Evolutionary conservation across 192 early-diverging fungal genomes (phyloP), one percentile per base, ranked within the genome.

Genomic region (Pilaira anomala): DNA sequence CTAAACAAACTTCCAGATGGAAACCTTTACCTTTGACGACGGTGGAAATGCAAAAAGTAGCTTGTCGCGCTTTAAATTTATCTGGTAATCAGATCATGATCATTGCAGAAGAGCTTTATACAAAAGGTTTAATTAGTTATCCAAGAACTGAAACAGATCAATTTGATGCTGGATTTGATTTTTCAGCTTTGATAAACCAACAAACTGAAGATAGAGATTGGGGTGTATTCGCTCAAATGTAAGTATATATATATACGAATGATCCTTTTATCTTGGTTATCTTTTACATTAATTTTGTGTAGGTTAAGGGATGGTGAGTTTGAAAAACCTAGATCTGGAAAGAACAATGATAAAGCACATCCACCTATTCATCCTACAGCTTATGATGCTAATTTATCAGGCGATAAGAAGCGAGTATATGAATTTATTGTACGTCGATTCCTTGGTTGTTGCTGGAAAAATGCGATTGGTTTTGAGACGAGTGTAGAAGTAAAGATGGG

Each of bases 81-180:
- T 75, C 87, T 18, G 90, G 93, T 7, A 90, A 94, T 58, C 51
- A 66, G 30, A 81, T 92, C 25, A 97, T 98, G 94, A 76, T 61
- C 11, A 85, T 86, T 72, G 94, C 96, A 29, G 95, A 98, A 77
- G 70, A 76, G 1, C 78, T 98, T 24, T 97, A 98, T 79, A 87
- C 86, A 33, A 67, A 85, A 49, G 96, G 95, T 16, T 86, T 88
- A 63, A 90, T 98, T 60, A 95, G 92, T 77, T 98, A 98, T 62
- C 95, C 95, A 24, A 83, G 97, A 55, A 98, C 97, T 6, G 97
- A 98, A 66, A 98, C 97, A 6, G 91, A 98, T 66, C 84, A 92
- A 60, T 98, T 94, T 68, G 85, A 89, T 60, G 44, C 55, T 4
- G 80, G 76, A 49, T 93, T 97, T 68, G 78, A 93, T 52, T 73